Base-by-base conservation (phyloP, 148 eudicot genomes). In the Cornus suecica region DNA sequence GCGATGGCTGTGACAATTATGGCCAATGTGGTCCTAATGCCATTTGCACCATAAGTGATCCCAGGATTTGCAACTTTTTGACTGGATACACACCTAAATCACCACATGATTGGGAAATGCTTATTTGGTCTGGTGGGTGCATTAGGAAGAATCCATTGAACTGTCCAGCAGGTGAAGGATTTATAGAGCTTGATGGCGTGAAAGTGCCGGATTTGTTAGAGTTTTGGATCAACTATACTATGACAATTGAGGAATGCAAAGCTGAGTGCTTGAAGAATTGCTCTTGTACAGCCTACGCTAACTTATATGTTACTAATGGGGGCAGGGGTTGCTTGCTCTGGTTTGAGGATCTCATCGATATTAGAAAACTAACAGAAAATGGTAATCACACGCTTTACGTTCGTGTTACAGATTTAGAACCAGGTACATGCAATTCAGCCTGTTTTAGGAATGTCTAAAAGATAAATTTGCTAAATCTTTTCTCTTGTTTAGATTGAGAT, bases 251-350 rank as follows among this genome's bases (percentile, higher is more conserved):
- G 28, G 77, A 82, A 26, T 78, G 85, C 26, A 29, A 27, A 27
- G 34, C 6, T 3, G 75, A 24, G 54, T 78, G 85, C 42, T 32
- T 74, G 62, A 70, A 61, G 15, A 82, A 82, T 61, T 82, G 85
- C 48, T 82, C 82, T 23, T 82, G 85, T 61, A 70, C 45, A 24
- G 85, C 85, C 61, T 78, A 74, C 63, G 48, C 77, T 26, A 73
- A 79, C 63, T n/a, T 60, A 42, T 23, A 67, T 69, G 70, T 54
- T 24, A 20, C 11, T 65, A 70, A 26, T 60, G 28, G 54, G 18
- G 66, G 61, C 14, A 60, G 26, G 48, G 76, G 81, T 15, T 82
- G 85, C 58, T 48, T 82, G 81, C 70, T 74, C 9, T 82, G 82
- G 85, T 66, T 14, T 27, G 65, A 64, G 25, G 78, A 45, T 60